These are phyloP conservation scores for Colletotrichum salicis DNA, from an alignment of 2,329 filamentous ascomycete species.

Conservation along the genomic window DNA sequence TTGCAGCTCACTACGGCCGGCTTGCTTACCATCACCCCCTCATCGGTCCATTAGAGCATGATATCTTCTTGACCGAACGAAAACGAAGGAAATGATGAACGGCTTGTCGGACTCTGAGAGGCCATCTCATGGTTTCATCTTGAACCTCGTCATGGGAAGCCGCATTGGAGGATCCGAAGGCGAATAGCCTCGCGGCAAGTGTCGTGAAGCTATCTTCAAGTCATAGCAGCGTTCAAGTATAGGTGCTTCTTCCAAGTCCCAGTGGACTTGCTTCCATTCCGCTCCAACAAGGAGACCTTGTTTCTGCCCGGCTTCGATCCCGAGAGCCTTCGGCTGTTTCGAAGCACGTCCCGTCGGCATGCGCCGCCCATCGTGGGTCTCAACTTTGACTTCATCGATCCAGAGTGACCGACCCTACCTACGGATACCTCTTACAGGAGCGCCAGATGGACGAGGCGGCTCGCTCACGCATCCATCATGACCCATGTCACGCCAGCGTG, in stretches of 20 bases:
- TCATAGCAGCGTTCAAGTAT: background rate
- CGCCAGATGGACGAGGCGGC: slow-evolving; percentile 12
- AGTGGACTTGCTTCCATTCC: background rate
- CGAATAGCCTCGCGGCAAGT: background rate
- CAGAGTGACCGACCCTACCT: background rate
- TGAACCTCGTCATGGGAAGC: background rate
- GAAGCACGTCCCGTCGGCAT: background rate
- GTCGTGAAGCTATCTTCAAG: no score
- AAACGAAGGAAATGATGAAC: background rate
- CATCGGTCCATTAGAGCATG: background rate
- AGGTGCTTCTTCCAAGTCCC: background rate
- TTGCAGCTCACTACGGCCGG: background rate
- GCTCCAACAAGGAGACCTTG: background rate
- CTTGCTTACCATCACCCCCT: background rate
- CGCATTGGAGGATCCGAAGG: background rate
- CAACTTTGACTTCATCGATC: background rate
- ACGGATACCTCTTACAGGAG: background rate
- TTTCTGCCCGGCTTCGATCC: background rate
- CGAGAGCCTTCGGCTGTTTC: background rate
- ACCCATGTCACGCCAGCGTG: background rate
- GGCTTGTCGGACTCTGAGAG: background rate
- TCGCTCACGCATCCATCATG: background rate
- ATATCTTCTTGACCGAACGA: background rate
- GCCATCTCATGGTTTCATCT: background rate
- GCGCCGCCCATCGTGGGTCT: background rate